These are phyloP conservation scores for Cordyceps javanica DNA, from an alignment of 2,329 filamentous ascomycete species.

Conservation along the genomic window DNA sequence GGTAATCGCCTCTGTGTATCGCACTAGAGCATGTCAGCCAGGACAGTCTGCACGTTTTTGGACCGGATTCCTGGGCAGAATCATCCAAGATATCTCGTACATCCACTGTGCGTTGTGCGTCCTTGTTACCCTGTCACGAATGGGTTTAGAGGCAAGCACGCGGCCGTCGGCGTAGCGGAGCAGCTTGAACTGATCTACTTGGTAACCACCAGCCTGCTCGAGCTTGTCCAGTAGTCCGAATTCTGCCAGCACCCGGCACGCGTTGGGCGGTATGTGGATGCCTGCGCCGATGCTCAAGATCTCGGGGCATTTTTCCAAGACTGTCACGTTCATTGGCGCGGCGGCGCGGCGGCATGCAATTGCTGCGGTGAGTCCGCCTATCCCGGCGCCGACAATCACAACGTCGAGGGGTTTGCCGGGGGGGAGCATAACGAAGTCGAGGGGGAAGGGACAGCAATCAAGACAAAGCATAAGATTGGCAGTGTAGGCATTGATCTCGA, in stretches of 20 bases:
- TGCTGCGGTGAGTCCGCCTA: constrained; percentile 4
- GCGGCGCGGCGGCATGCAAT: constrained; percentile 6
- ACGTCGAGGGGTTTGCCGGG: background rate
- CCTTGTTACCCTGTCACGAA: background rate
- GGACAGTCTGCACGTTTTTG: background rate
- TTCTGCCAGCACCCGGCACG: constrained; percentile 1
- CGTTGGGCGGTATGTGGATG: constrained; percentile 12
- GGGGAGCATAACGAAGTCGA: background rate
- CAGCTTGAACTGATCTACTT: constrained; percentile 8
- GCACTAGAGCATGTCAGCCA: background rate
- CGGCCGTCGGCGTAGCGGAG: constrained; percentile 3
- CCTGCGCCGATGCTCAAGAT: constrained; percentile 9
- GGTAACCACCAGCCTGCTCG: constrained; percentile 6
- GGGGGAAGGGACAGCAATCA: background rate
- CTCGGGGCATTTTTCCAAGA: constrained; percentile 2
- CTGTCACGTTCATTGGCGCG: constrained; percentile 4
- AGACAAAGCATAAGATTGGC: background rate
- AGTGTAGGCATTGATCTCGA: too few relatives aligned
- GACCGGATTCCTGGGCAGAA: background rate
- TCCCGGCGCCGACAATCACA: background rate
- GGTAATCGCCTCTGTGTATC: constrained; percentile 11
- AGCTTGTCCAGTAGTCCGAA: constrained; percentile 9
- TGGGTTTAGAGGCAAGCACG: constrained; percentile 2
- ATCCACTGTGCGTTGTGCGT: constrained; percentile 8
- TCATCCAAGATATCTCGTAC: background rate